Evolutionary conservation across 148 eudicot species (phyloP), one percentile per base, ranked within the genome.

Genomic region (Suaeda aralocaspica): DNA sequence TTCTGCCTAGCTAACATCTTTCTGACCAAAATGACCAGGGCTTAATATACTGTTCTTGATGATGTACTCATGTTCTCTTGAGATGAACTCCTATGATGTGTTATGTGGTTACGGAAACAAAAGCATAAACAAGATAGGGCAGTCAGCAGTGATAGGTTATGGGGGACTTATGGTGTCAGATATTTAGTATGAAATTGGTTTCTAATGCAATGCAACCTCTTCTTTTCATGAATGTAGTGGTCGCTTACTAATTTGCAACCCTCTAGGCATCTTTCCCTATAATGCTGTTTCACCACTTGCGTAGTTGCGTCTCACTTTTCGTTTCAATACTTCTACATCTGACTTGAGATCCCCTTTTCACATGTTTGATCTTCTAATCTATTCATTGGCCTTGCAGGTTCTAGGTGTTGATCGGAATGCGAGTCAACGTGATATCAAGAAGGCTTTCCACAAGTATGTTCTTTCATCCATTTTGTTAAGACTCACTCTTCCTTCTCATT

Each of bases 361-460:
- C 6, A 24, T 60, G 36, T 57, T 69, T 44, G 64, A 64, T 42
- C 22, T 55, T 64, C 49, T 69, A 45, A 55, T 73, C 5, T 52
- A 6, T 9, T 24, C 16, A 22, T 52, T 57, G 9, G 2, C 31
- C 29, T 77, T 58, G 59, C 88, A 93, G 98, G 90, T 93, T 52
- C 86, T 93, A 63, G 98, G 98, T 53, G 96, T 93, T 74, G 95
- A 93, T 55, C 69, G 72, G 66, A 86, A 69, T 70, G 96, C 98
- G 24, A 87, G 86, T 76, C 95, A 88, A 70, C 86, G 98, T 21
- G 96, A 93, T 42, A 87, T 93, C 76, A 87, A 91, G 77, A 94
- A 94, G 76, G 97, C 98, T 58, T 94, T 94, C 56, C 98, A 94
- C 91, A 94, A 87, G 98, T 91, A 94, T 64, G 86, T 67, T 42